Percentiles rank a stretch among this genome's conserved stretches.
These are phyloP conservation scores for Euphorbia pulcherrima DNA, from an alignment of 345 rosid genomes.

Conservation along the genomic window DNA sequence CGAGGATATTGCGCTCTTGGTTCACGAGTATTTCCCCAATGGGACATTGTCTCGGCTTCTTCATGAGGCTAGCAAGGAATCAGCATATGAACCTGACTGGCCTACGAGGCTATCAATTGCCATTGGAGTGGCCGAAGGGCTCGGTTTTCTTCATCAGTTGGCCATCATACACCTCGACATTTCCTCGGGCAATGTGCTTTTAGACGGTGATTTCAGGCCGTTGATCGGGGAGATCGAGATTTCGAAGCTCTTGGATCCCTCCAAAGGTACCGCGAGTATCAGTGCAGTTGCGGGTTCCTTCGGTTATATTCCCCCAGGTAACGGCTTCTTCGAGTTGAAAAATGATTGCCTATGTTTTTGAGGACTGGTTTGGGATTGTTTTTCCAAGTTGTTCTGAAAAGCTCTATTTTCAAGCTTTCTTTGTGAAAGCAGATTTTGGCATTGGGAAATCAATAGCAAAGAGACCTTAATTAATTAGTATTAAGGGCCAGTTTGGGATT, in stretches of 20 bases:
- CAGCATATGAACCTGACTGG: constrained; percentile 60
- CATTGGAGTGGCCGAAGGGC: constrained; percentile 31
- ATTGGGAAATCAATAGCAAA: no score
- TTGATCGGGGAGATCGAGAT: constrained; percentile 35
- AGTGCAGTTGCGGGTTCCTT: constrained; percentile 42
- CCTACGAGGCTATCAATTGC: constrained; percentile 31
- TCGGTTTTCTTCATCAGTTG: constrained; percentile 32
- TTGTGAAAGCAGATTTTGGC: no score
- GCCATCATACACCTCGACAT: constrained; percentile 36
- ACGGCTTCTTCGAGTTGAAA: neutral
- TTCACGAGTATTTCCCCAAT: constrained; percentile 73
- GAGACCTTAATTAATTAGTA: no score
- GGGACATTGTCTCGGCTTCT: constrained; percentile 80
- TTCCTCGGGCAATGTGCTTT: constrained; percentile 30
- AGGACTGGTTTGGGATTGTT: no score
- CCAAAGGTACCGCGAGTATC: constrained; percentile 36
- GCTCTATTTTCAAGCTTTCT: no score
- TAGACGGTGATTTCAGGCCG: constrained; percentile 30
- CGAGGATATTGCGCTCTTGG: constrained; percentile 86
- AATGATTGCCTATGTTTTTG: no score
- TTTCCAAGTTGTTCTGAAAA: no score
- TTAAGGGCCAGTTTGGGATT: no score
- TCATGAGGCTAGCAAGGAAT: constrained; percentile 60
- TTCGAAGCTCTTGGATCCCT: constrained; percentile 36
- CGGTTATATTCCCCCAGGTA: constrained; percentile 38